Evolutionary conservation across 805 yeast genomes (phyloP).

Genomic region (Millerozyma miso): DNA sequence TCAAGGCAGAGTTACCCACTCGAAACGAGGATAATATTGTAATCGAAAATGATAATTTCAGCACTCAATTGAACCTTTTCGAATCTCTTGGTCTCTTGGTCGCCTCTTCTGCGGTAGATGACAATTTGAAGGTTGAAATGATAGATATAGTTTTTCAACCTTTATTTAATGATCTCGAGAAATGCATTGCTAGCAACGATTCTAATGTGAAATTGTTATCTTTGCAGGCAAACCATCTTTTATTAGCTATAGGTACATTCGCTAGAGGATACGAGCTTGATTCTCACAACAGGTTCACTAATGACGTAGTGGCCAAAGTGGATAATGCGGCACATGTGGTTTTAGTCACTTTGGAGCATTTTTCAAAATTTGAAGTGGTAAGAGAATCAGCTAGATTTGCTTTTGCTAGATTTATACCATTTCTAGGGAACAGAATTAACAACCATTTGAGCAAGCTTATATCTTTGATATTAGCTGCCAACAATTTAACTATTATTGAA

Average conservation of each 20-base stretch:
- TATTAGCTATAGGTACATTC: constrained; percentile 87
- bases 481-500: constrained; percentile 58
- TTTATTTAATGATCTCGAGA: constrained; percentile 65
- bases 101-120: constrained; percentile 34
- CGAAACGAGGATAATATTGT: constrained; percentile 55
- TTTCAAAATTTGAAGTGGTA: constrained; percentile 60
- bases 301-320: constrained; percentile 42
- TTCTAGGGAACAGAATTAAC: constrained; percentile 49
- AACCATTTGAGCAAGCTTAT: constrained; percentile 64
- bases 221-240: constrained; percentile 77
- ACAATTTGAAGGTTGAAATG: constrained; percentile 35
- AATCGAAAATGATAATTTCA: constrained; percentile 54
- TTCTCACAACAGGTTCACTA: constrained; percentile 27
- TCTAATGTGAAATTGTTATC: constrained; percentile 41
- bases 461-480: constrained; percentile 50
- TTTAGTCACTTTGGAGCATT: constrained; percentile 73
- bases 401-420: constrained; percentile 79
- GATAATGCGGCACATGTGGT: constrained; percentile 76
- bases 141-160: constrained; percentile 72
- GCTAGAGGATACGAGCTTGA: constrained; percentile 76
- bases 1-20: constrained; percentile 54
- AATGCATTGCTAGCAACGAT: constrained; percentile 42
- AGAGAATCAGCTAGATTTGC: constrained; percentile 86
- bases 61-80: constrained; percentile 74
- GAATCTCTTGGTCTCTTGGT: constrained; percentile 83